Base-by-base conservation (phyloP, 164 flowering plant species). In the Stephania yunnanensis region DNA sequence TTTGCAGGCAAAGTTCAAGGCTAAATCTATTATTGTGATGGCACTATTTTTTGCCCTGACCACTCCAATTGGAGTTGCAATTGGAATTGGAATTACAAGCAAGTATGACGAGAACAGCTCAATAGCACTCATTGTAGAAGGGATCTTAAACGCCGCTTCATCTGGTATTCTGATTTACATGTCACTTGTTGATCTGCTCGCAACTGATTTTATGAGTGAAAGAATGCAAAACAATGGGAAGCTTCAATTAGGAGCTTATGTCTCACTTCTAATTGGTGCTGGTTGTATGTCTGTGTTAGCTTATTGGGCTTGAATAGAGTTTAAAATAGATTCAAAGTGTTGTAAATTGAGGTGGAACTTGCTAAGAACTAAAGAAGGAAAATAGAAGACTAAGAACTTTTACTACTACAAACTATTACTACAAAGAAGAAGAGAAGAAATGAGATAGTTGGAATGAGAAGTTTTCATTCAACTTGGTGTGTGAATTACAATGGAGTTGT, bases 101-200 rank as follows among this genome's bases (percentile, higher is more conserved):
- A 22, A n/a, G 1, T 82, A 79, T 31, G 58, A 64, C 2, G 78
- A 74, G 53, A 77, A 65, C 5, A 77, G 82, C 46, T 69, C 78
- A 5, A 73, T 70, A 0, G 80, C 82, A 5, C 61, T 80, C 19
- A 63, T 82, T 1, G 74, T 80, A 20, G 72, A 75, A 77, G 84
- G 84, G 7, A 30, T 77, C 31, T 75, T 82, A 10, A 65, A 80
- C 44, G 66, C 84, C 0, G 82, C 78, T 0, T 75, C 84, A 0
- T 80, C 84, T 1, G 84, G 84, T 4, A 82, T 82, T 22, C 22
- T 82, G 12, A 77, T 82, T 6, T 82, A 82, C 73, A 82, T 82
- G 84, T 73, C 84, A 2, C 69, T 82, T 4, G 84, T 82, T 3
- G 84, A 82, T 75, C 71, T 82, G 11, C 67, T 82, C 11, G 84